These are phyloP conservation scores for Dipteronia sinensis DNA, from an alignment of 345 rosid species.

Conservation along the genomic window DNA sequence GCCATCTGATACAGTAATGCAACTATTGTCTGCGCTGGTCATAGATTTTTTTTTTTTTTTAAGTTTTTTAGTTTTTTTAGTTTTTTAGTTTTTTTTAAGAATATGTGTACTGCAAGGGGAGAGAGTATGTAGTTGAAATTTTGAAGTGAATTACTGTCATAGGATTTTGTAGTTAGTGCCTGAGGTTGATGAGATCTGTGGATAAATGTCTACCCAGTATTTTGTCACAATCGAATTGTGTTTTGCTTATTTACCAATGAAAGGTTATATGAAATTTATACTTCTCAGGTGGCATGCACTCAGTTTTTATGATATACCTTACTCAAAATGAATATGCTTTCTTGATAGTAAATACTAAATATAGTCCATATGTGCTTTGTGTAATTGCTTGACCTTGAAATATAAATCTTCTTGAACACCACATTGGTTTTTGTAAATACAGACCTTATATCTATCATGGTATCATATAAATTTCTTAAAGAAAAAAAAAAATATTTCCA, in stretches of 20 bases:
- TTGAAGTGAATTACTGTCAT: not conserved
- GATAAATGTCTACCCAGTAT: not conserved
- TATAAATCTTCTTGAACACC: conserved; percentile 1
- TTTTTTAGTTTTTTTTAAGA: not conserved
- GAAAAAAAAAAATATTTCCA: not conserved
- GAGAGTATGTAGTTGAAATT: not conserved
- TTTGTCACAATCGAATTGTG: not conserved
- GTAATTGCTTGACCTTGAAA: conserved; percentile 10
- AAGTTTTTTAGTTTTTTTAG: no score
- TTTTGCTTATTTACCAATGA: not conserved
- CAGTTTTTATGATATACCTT: not conserved
- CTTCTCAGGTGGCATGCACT: not conserved
- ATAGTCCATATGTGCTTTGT: not conserved
- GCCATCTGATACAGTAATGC: not conserved
- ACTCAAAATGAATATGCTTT: not conserved
- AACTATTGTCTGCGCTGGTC: not conserved
- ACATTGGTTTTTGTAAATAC: not conserved
- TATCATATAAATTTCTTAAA: not conserved
- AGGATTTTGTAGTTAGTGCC: not conserved
- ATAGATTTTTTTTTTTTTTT: not conserved
- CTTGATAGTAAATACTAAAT: not conserved
- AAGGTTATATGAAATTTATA: not conserved
- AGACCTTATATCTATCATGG: not conserved
- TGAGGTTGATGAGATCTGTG: not conserved
- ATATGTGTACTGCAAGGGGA: not conserved